These are phyloP conservation scores for Chalara sp. DNA, from an alignment of 2,329 filamentous ascomycete species.

Conservation along the genomic window DNA sequence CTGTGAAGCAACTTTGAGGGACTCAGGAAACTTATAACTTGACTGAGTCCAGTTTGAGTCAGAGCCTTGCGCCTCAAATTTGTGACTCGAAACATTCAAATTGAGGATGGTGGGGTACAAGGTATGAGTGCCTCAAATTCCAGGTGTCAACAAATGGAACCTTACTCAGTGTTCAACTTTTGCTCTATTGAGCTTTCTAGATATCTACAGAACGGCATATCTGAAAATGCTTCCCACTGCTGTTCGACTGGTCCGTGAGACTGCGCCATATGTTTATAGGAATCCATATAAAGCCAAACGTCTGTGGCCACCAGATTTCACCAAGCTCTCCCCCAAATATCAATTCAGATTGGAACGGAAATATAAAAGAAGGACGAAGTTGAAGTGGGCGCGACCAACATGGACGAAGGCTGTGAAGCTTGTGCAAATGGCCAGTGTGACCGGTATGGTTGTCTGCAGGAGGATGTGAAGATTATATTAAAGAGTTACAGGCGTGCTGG, in stretches of 20 bases:
- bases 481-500: conserved; percentile 38
- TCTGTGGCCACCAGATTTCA: conserved; percentile 73
- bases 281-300: conserved; percentile 62
- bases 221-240: conserved; percentile 39
- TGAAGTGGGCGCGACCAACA: conserved; percentile 53
- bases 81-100: background rate
- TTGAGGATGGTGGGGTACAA: background rate
- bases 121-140: too few species aligned
- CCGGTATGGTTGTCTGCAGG: conserved; percentile 14
- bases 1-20: background rate
- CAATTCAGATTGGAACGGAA: conserved; percentile 74
- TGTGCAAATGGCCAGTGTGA: conserved; percentile 40
- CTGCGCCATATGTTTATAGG: conserved; percentile 30
- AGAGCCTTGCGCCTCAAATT: background rate
- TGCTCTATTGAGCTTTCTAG: too few species aligned
- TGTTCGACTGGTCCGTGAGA: conserved; percentile 33
- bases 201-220: too few species aligned
- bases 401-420: conserved; percentile 62
- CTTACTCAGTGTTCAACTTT: too few species aligned
- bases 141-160: too few species aligned
- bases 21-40: too few species aligned
- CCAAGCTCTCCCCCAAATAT: conserved; percentile 60
- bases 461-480: conserved; percentile 3
- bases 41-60: background rate
- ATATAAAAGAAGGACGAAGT: conserved; percentile 62